Percentiles rank a stretch among this genome's conserved stretches.
Conservation (phyloP, 768 basidiomycete genomes). For the Fistulinella prunicolor region DNA sequence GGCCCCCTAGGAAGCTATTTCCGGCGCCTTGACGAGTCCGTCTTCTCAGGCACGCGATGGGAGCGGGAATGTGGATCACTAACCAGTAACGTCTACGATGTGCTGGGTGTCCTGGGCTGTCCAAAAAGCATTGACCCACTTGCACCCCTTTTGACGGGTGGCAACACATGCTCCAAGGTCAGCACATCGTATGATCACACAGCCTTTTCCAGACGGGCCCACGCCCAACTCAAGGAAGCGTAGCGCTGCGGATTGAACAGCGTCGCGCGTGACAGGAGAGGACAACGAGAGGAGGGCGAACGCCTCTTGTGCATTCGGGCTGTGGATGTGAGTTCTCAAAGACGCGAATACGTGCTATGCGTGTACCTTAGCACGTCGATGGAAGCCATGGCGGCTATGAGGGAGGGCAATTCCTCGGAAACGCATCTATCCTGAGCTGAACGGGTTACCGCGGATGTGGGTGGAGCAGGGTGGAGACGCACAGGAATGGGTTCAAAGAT, state of each 20-base stretch:
- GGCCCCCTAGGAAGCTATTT: slow-evolving; percentile 83
- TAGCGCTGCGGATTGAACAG: slow-evolving; percentile 65
- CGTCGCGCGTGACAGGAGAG: slow-evolving; percentile 36
- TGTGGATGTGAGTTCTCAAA: slow-evolving; percentile 26
- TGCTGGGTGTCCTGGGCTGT: slow-evolving; percentile 39
- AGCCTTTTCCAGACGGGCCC: slow-evolving; percentile 47
- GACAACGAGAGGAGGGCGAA: slow-evolving; percentile 61
- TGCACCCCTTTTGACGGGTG: slow-evolving; percentile 37
- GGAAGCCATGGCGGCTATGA: slow-evolving; percentile 54
- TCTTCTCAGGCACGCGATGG: slow-evolving; percentile 2
- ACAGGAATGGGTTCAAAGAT: slow-evolving; percentile 91
- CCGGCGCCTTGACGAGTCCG: slow-evolving; percentile 66
- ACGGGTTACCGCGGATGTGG: slow-evolving; percentile 1
- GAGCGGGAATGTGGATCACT: slow-evolving; percentile 12
- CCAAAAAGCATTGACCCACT: slow-evolving; percentile 82
- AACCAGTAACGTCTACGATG: slow-evolving; percentile 82
- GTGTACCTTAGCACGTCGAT: slow-evolving; percentile 68
- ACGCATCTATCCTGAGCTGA: slow-evolving; percentile 64
- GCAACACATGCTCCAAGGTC: slow-evolving; percentile 67
- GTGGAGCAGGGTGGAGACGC: slow-evolving; percentile 22
- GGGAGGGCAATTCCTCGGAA: slow-evolving; percentile 72
- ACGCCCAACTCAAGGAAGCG: slow-evolving; percentile 61
- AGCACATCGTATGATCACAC: slow-evolving; percentile 75
- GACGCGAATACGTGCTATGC: background rate
- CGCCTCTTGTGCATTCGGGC: slow-evolving; percentile 88